Conservation (phyloP, 805 yeast species). For the Ogataea thermomethanolica region DNA sequence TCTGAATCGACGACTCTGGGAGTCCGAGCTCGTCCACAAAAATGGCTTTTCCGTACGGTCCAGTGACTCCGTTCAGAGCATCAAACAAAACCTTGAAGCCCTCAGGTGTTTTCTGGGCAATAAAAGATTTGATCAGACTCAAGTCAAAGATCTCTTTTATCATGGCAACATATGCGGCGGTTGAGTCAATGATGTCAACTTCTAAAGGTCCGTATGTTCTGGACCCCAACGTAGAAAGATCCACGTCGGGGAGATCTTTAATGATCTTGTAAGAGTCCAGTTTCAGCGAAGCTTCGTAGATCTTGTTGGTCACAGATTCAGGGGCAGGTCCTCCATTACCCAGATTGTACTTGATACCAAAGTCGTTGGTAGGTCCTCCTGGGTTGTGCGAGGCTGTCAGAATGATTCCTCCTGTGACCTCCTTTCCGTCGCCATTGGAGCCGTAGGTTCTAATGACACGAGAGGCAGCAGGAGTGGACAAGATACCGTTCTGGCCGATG, state of each 20-base stretch:
- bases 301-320: slow-evolving; percentile 85
- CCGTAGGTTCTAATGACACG: slow-evolving; percentile 72
- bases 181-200: slow-evolving; percentile 81
- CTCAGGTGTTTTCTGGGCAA: slow-evolving; percentile 46
- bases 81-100: slow-evolving; percentile 80
- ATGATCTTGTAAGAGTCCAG: slow-evolving; percentile 60
- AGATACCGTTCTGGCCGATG: slow-evolving; percentile 81
- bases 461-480: slow-evolving; percentile 97
- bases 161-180: slow-evolving; percentile 72
- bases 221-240: slow-evolving; percentile 55
- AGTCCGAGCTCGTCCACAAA: slow-evolving; percentile 84
- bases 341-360: slow-evolving; percentile 94
- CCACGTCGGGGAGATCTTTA: slow-evolving; percentile 58
- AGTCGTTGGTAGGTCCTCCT: slow-evolving; percentile 89
- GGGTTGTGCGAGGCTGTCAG: slow-evolving; percentile 97
- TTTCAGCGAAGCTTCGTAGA: slow-evolving; percentile 63
- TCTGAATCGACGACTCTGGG: slow-evolving; percentile 68
- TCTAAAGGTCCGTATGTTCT: slow-evolving; percentile 53
- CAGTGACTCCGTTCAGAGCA: slow-evolving; percentile 92
- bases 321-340: slow-evolving; percentile 99
- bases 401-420: slow-evolving; percentile 89
- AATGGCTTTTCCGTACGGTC: slow-evolving; percentile 87
- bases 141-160: slow-evolving; percentile 87
- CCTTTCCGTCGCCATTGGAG: slow-evolving; percentile 34
- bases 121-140: slow-evolving; percentile 68